Percentiles rank a stretch among this genome's conserved stretches.
These are phyloP conservation scores for Acer yangbiense DNA, from an alignment of 345 rosid species.

Conservation along the genomic window DNA sequence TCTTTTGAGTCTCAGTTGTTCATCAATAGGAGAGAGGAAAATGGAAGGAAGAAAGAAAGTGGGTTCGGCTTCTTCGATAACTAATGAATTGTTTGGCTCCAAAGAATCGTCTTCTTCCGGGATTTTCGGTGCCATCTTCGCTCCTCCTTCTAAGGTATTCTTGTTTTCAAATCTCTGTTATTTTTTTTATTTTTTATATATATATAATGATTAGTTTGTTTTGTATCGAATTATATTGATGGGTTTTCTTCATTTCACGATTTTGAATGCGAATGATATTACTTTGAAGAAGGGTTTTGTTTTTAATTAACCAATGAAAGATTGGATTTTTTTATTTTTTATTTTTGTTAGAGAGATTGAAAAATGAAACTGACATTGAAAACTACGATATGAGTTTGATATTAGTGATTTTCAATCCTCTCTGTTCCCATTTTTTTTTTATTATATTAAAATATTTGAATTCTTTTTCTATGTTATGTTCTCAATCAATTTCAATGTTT, in stretches of 20 bases:
- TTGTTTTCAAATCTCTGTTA: not conserved
- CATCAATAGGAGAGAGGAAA: not conserved
- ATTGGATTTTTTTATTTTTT: not conserved
- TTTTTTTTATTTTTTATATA: not conserved
- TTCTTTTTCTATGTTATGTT: not conserved
- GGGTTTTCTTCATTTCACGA: slow-evolving; percentile 3
- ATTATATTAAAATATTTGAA: no score
- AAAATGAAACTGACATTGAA: not conserved
- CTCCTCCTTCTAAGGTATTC: slow-evolving; percentile 58
- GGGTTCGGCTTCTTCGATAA: slow-evolving; percentile 46
- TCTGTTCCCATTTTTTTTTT: not conserved
- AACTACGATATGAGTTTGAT: not conserved
- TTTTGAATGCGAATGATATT: not conserved
- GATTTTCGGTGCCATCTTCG: slow-evolving; percentile 63
- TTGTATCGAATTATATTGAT: not conserved
- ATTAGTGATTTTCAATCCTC: not conserved
- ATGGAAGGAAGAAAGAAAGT: slow-evolving; percentile 64
- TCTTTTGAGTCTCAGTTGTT: not conserved
- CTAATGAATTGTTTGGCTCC: slow-evolving; percentile 72
- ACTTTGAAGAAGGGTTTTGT: not conserved
- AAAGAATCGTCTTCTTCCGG: slow-evolving; percentile 57
- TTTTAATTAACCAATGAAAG: not conserved
- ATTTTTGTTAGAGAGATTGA: not conserved
- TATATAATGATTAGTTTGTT: not conserved
- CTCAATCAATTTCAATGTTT: not conserved